Conservation (phyloP, 768 basidiomycete genomes). For the Roridomyces roridus region DNA sequence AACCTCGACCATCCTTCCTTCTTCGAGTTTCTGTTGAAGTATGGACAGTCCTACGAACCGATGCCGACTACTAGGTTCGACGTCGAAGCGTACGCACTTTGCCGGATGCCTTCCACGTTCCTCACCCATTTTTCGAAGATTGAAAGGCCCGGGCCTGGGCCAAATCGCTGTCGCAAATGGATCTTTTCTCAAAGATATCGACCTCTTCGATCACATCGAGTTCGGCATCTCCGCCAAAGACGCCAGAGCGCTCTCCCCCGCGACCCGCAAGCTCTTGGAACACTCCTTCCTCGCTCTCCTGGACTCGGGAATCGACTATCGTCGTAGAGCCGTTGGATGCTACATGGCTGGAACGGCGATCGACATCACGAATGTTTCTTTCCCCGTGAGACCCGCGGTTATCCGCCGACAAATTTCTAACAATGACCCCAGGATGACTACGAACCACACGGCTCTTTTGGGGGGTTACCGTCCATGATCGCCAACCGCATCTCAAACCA, state of each 20-base stretch:
- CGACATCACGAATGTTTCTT: constrained; percentile 22
- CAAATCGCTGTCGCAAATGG: constrained; percentile 15
- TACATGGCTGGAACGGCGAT: constrained; percentile 34
- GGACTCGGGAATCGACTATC: constrained; percentile 49
- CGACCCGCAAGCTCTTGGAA: constrained; percentile 38
- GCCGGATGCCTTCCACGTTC: neutral
- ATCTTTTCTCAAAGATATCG: constrained; percentile 38
- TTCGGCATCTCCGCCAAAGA: constrained; percentile 38
- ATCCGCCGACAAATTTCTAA: neutral
- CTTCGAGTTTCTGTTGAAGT: neutral
- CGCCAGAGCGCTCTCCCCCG: constrained; percentile 33
- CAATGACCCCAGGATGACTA: constrained; percentile 25
- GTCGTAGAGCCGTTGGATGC: constrained; percentile 43
- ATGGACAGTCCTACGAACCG: neutral
- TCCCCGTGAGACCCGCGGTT: neutral
- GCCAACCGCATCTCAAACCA: constrained; percentile 37
- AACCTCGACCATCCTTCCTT: neutral
- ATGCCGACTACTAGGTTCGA: neutral
- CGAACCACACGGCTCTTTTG: constrained; percentile 28
- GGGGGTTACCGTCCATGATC: constrained; percentile 28
- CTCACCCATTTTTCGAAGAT: neutral
- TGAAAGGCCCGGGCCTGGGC: neutral
- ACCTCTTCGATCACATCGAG: constrained; percentile 35
- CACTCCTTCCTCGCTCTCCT: constrained; percentile 39
- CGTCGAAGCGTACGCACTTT: neutral